Conservation (phyloP, 2,329 filamentous ascomycete genomes). For the Aspergillus novofumigatus region DNA sequence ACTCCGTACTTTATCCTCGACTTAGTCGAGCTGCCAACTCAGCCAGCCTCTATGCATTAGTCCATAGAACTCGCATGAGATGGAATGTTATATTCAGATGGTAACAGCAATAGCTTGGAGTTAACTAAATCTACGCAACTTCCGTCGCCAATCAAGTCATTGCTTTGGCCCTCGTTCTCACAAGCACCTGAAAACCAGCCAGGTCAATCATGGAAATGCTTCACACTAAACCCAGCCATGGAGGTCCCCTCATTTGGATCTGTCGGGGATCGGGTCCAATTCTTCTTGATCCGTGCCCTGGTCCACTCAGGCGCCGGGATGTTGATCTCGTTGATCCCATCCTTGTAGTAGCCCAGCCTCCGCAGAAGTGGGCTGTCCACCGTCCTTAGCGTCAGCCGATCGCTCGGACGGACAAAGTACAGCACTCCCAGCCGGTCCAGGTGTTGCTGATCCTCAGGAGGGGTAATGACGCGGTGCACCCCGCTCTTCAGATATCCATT, state of each 20-base stretch:
- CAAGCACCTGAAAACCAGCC: too few species aligned
- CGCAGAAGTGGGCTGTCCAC: slow-evolving; percentile 31
- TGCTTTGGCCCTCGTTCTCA: too few species aligned
- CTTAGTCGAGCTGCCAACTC: too few species aligned
- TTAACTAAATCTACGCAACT: too few species aligned
- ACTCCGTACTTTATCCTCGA: too few species aligned
- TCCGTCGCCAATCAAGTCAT: too few species aligned
- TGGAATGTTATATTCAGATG: too few species aligned
- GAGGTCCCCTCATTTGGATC: slow-evolving; percentile 7
- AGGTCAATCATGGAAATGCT: slow-evolving; percentile 5
- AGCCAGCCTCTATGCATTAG: too few species aligned
- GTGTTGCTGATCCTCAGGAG: slow-evolving; percentile 43
- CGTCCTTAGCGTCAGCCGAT: slow-evolving; percentile 25
- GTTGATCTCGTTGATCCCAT: slow-evolving; percentile 6
- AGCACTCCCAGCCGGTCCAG: slow-evolving; percentile 36
- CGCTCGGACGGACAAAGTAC: slow-evolving; percentile 44
- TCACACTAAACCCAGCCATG: slow-evolving; percentile 6
- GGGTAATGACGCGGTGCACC: slow-evolving; percentile 45
- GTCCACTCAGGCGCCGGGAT: slow-evolving; percentile 16
- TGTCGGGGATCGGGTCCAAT: slow-evolving; percentile 12
- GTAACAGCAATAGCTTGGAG: too few species aligned
- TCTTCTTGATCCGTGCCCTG: slow-evolving; percentile 31
- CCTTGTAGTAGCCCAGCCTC: slow-evolving; percentile 23
- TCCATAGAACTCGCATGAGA: too few species aligned
- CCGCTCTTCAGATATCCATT: slow-evolving; percentile 47